These are phyloP conservation scores for Stropharia rugosoannulata DNA, from an alignment of 768 basidiomycete genomes.

Conservation along the genomic window DNA sequence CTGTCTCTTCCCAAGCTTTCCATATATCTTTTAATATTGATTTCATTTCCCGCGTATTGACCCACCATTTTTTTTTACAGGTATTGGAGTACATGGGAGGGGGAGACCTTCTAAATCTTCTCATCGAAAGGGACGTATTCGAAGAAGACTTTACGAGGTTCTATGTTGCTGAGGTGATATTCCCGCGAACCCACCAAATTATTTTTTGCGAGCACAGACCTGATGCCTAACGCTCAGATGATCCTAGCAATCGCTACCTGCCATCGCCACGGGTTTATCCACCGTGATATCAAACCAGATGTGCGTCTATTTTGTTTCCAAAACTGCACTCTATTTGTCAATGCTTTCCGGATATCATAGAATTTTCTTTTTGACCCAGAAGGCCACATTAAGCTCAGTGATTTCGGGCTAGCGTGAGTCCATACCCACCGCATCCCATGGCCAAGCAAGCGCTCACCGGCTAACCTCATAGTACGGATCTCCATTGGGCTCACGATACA, in stretches of 20 bases:
- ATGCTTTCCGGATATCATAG: constrained; percentile 36
- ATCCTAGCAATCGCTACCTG: constrained; percentile 90
- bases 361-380: constrained; percentile 95
- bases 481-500: constrained; percentile 97
- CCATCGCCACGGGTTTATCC: constrained; percentile 94
- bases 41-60: constrained; percentile 43
- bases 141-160: constrained; percentile 91
- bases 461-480: constrained; percentile 61
- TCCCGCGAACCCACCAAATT: constrained; percentile 7
- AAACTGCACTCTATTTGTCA: constrained; percentile 10
- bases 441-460: constrained; percentile 9
- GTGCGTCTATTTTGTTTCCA: constrained; percentile 41
- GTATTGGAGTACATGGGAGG: constrained; percentile 95
- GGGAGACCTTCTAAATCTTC: constrained; percentile 92
- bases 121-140: constrained; percentile 90
- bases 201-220: constrained; percentile 16
- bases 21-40: constrained; percentile 46
- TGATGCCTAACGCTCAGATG: constrained; percentile 56
- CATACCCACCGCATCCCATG: constrained; percentile 18
- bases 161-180: constrained; percentile 86
- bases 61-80: constrained; percentile 40
- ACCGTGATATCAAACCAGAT: constrained; percentile 97
- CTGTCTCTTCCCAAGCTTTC: constrained; percentile 24
- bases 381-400: constrained; percentile 92
- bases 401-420: constrained; percentile 93